A percentile compares a stretch with the other conserved stretches of the same genome.
phyloP scores from a whole-genome alignment of 306 rosid species.

The Quercus alba region DNA sequence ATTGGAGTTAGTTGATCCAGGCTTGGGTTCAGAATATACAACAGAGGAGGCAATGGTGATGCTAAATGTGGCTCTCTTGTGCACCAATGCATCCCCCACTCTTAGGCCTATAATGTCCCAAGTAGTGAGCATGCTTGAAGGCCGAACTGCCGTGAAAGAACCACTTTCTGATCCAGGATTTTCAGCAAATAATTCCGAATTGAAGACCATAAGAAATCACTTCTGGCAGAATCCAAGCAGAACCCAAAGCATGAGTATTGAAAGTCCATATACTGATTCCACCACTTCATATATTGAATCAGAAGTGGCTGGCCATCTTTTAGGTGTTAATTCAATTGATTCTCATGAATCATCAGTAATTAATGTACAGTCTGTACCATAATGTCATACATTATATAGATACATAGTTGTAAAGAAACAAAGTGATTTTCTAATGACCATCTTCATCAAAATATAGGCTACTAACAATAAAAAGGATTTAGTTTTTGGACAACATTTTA shows the following conservation, averaged over 20 bases:
- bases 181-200: constrained; percentile 58
- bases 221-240: constrained; percentile 75
- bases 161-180: constrained; percentile 76
- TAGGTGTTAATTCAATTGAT: constrained; percentile 32
- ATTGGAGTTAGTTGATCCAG: constrained; percentile 84
- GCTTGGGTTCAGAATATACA: constrained; percentile 71
- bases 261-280: constrained; percentile 42
- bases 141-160: constrained; percentile 71
- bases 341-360: constrained; percentile 13
- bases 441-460: no score
- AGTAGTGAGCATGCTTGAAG: constrained; percentile 95
- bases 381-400: not conserved
- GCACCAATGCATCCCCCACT: constrained; percentile 95
- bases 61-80: constrained; percentile 84
- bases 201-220: constrained; percentile 60
- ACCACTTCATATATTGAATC: constrained; percentile 42
- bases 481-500: no score
- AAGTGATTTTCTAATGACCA: no score
- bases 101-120: constrained; percentile 86
- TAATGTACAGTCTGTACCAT: not conserved
- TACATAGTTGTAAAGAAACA: not conserved
- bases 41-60: constrained; percentile 67
- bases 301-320: constrained; percentile 36
- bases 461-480: no score
- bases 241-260: constrained; percentile 56